Conservation (phyloP, 2,329 filamentous ascomycete species). For the Penicillium sp. region DNA sequence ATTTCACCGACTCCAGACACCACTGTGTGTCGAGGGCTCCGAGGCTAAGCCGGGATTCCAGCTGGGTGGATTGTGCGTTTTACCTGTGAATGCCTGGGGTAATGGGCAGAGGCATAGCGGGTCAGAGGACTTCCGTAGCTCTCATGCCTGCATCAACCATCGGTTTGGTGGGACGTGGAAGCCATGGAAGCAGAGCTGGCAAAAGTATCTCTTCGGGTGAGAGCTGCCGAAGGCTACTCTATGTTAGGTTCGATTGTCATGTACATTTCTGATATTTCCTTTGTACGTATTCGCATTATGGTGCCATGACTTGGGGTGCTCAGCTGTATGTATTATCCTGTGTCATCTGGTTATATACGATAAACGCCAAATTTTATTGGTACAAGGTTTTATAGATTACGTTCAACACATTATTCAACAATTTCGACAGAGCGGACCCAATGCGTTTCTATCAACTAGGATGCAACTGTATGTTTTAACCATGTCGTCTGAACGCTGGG, state of each 20-base stretch:
- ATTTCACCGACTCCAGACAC: conserved; percentile 33
- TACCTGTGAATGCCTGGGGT: conserved; percentile 70
- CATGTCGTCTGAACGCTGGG: not conserved
- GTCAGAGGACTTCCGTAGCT: conserved; percentile 32
- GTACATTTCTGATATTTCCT: not conserved
- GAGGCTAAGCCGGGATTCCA: conserved; percentile 53
- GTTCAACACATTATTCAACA: no score
- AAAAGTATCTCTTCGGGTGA: conserved; percentile 35
- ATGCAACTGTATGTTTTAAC: not conserved
- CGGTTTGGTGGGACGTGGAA: conserved; percentile 42
- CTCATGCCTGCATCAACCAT: conserved; percentile 40
- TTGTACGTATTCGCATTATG: no score
- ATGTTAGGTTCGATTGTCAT: not conserved
- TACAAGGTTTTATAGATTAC: not conserved
- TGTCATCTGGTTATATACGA: not conserved
- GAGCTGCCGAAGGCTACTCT: not conserved
- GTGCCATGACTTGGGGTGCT: no score
- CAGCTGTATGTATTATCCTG: no score
- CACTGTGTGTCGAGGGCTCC: conserved; percentile 31
- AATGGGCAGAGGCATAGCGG: conserved; percentile 43
- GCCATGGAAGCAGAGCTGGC: conserved; percentile 41
- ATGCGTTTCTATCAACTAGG: not conserved
- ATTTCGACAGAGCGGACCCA: not conserved
- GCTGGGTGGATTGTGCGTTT: conserved; percentile 82
- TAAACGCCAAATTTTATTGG: not conserved